phyloP scores from a whole-genome alignment of 129 eudicot genomes.

The Apium graveolens region DNA sequence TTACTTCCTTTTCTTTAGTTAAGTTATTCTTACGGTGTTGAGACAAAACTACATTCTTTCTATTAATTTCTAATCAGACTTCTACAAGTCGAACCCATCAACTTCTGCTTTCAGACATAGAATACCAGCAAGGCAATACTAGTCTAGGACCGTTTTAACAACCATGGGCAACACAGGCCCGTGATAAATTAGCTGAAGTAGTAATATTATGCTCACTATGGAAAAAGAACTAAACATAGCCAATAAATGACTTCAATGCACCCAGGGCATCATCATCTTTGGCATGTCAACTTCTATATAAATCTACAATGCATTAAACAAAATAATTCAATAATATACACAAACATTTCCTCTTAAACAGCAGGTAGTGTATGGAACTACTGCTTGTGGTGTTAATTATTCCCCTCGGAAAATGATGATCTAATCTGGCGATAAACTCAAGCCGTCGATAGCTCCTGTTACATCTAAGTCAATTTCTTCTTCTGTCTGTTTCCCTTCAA shows the following conservation, averaged over 20 bases:
- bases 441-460: conserved; percentile 44
- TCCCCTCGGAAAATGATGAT: neutral
- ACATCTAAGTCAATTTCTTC: conserved; percentile 31
- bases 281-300: conserved; percentile 9
- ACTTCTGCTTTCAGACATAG: neutral
- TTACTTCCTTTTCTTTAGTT: neutral
- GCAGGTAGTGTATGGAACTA: neutral
- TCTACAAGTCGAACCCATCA: neutral
- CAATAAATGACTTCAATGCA: conserved; percentile 4
- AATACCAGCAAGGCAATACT: neutral
- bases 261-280: neutral
- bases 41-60: neutral
- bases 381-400: neutral
- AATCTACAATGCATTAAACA: conserved; percentile 17
- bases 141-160: neutral
- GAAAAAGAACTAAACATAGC: conserved; percentile 4
- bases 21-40: neutral
- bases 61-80: neutral
- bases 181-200: neutral
- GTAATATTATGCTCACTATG: neutral
- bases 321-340: conserved; percentile 22
- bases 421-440: conserved; percentile 48
- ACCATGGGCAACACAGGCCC: neutral
- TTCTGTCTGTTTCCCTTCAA: conserved; percentile 31
- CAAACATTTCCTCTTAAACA: neutral